A percentile compares a stretch with the other conserved stretches of the same genome.
Conservation (phyloP, 2,329 filamentous ascomycete species). For the Colletotrichum lini region DNA sequence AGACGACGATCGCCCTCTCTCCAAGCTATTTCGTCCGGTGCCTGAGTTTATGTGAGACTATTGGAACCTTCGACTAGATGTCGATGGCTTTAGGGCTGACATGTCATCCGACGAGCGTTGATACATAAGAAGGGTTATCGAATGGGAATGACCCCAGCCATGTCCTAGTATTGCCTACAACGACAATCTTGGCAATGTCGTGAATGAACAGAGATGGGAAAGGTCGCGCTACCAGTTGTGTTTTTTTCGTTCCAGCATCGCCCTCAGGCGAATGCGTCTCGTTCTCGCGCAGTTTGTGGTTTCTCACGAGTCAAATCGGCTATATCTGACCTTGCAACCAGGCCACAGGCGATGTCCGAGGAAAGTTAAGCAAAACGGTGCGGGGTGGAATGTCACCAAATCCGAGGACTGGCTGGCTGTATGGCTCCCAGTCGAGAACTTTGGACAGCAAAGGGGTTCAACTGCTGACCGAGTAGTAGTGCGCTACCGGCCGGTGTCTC, state of each 20-base stretch:
- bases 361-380: constrained; percentile 7
- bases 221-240: no score
- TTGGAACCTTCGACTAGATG: neutral
- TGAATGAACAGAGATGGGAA: neutral
- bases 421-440: neutral
- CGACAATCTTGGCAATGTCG: neutral
- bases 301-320: neutral
- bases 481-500: constrained; percentile 8
- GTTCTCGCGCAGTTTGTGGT: neutral
- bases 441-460: neutral
- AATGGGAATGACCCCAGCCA: no score
- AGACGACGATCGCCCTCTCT: neutral
- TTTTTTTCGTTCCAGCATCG: neutral
- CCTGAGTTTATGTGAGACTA: neutral
- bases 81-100: neutral
- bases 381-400: neutral
- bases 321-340: neutral
- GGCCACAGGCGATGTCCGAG: neutral
- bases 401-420: constrained; percentile 11
- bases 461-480: neutral
- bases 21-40: neutral
- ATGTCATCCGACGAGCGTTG: neutral
- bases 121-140: no score
- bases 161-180: no score
- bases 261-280: neutral